Conservation (phyloP, 139 green algal genomes). For the Picochlorum sp. region DNA sequence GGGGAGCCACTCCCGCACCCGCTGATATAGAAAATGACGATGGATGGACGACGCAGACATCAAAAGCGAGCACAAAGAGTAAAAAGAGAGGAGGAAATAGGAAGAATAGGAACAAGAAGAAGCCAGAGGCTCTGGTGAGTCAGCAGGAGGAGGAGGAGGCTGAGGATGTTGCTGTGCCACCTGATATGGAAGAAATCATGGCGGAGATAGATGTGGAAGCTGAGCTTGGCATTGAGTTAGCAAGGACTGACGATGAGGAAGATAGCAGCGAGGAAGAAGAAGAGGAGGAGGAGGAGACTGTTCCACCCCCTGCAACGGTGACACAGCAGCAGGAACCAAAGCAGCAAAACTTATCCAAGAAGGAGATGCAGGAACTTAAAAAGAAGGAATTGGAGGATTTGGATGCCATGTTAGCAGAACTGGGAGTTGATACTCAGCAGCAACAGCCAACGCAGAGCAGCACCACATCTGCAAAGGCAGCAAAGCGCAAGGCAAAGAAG, state of each 20-base stretch:
- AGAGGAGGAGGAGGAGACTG: conserved; percentile 16
- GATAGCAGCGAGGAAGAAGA: conserved; percentile 28
- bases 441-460: background rate
- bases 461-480: conserved; percentile 12
- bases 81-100: too few species aligned
- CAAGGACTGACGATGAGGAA: conserved; percentile 38
- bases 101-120: too few species aligned
- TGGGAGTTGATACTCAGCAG: conserved; percentile 33
- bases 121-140: background rate
- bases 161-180: background rate
- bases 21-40: conserved; percentile 8
- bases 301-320: background rate
- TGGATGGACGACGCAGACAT: conserved; percentile 10
- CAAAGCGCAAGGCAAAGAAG: conserved; percentile 35
- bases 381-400: conserved; percentile 47
- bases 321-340: conserved; percentile 6
- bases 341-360: conserved; percentile 36
- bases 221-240: conserved; percentile 43
- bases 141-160: background rate
- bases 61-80: conserved; percentile 9
- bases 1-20: conserved; percentile 4
- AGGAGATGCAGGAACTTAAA: conserved; percentile 43
- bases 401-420: conserved; percentile 38
- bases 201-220: conserved; percentile 32
- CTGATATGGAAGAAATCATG: background rate